Base-by-base conservation (phyloP, 2,329 filamentous ascomycete genomes). In the Aspergillus aculeatus region DNA sequence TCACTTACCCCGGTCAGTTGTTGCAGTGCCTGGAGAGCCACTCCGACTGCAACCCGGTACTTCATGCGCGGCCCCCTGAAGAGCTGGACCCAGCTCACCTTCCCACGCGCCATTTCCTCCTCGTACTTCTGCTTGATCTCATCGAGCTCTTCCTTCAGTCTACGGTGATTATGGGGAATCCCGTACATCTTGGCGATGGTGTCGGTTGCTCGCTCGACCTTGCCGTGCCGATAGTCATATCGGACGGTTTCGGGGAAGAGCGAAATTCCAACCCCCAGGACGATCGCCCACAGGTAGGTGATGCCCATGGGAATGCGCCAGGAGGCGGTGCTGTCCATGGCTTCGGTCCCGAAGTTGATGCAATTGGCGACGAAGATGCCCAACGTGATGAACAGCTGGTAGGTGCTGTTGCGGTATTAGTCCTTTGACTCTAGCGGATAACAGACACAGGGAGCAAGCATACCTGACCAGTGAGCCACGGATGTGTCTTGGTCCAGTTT, bases 61-160 rank as follows among this genome's bases (percentile, higher is more conserved):
- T 61, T 54, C 78, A 81, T 81, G 1, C 76, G 69, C 5, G 78
- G 78, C 0, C 73, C 78, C 1, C 68, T 72, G 65, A 80, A 75
- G 38, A 80, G 69, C 32, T 75, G 72, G 1, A 63, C 58, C 72
- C 75, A 78, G 3, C 69, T 65, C 0, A 66, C 61, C 23, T 66
- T 48, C 5, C 77, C 77, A 5, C 61, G 57, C 71, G 21, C 75
- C 69, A 52, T 71, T 67, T 86, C 84, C 2, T 82, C 79, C 24
- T 85, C 81, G 56, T 84, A 75, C 65, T 86, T 85, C 54, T 78
- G 72, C 59, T 81, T 79, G 67, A 86, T 86, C 64, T 86, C 84
- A 0, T 76, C 69, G 19, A 86, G 77, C 62, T 86, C 84, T 6
- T 80, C 72, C 24, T 75, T 68, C 7, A 86, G 80, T 38, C 82